Conservation (phyloP, 805 yeast species). For the Yarrowia hollandica region DNA sequence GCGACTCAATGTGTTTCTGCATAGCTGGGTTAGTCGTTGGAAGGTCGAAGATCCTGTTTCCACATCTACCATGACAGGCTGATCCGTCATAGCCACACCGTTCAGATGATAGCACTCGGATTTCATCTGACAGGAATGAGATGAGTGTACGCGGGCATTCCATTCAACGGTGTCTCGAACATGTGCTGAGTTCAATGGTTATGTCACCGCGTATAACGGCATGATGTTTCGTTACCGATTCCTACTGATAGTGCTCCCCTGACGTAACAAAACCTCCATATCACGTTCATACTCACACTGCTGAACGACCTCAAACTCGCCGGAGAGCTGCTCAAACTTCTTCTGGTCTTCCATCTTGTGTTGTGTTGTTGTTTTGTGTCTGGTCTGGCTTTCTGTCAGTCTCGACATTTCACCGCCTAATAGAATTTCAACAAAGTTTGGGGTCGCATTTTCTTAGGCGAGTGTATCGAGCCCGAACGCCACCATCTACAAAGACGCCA, state of each 20-base stretch:
- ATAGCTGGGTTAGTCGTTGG: slow-evolving; percentile 38
- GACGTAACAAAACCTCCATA: neutral
- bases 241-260: neutral
- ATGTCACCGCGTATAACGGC: too few species aligned
- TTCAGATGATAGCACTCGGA: too few species aligned
- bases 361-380: neutral
- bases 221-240: too few species aligned
- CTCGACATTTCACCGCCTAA: neutral
- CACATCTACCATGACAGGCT: too few species aligned
- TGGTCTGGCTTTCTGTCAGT: neutral
- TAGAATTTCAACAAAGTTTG: neutral
- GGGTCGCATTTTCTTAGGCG: neutral
- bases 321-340: slow-evolving; percentile 24
- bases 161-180: too few species aligned
- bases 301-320: slow-evolving; percentile 25
- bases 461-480: neutral
- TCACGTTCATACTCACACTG: slow-evolving; percentile 1
- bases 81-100: too few species aligned
- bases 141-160: too few species aligned
- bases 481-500: neutral
- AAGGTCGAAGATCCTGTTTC: too few species aligned
- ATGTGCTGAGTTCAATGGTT: too few species aligned
- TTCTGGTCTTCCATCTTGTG: slow-evolving; percentile 6
- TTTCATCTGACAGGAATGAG: too few species aligned
- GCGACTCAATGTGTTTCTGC: slow-evolving; percentile 58